Percentiles rank a stretch among this genome's conserved stretches.
Evolutionary conservation across 2,329 filamentous ascomycete genomes (phyloP).

Genomic region (Fusarium annulatum): DNA sequence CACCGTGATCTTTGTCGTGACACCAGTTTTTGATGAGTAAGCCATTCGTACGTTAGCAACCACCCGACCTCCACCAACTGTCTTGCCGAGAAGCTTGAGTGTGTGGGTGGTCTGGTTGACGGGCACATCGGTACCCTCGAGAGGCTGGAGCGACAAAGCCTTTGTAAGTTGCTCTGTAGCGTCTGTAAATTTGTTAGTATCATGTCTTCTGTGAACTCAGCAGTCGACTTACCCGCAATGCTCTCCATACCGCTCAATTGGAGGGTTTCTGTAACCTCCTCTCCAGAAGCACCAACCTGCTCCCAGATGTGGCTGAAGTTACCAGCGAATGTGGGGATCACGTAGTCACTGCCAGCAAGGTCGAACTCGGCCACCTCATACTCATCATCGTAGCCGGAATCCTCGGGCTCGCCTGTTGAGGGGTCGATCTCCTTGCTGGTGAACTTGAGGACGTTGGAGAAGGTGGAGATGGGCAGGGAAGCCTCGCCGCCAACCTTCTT

Average conservation of each 20-base stretch:
- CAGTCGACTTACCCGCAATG: constrained; percentile 78
- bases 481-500: constrained; percentile 81
- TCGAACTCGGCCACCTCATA: constrained; percentile 97
- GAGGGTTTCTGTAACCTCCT: constrained; percentile 91
- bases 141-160: constrained; percentile 87
- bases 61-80: constrained; percentile 88
- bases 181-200: constrained; percentile 64
- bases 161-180: constrained; percentile 92
- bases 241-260: constrained; percentile 90
- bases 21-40: constrained; percentile 89
- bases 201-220: neutral
- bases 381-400: constrained; percentile 94
- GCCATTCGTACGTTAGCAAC: constrained; percentile 92
- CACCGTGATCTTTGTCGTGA: constrained; percentile 95
- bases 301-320: constrained; percentile 98
- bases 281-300: constrained; percentile 86
- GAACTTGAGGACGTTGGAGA: constrained; percentile 95
- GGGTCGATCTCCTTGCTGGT: constrained; percentile 98
- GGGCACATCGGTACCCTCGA: constrained; percentile 93
- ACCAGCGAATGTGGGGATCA: constrained; percentile 91
- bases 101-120: constrained; percentile 91
- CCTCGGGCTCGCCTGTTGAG: constrained; percentile 90
- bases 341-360: constrained; percentile 90
- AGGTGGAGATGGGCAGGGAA: constrained; percentile 81
- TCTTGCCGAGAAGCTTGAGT: constrained; percentile 96